Evolutionary conservation across 2,329 filamentous ascomycete species (phyloP), one percentile per base, ranked within the genome.

Genomic region (Alternaria tenuissima): DNA sequence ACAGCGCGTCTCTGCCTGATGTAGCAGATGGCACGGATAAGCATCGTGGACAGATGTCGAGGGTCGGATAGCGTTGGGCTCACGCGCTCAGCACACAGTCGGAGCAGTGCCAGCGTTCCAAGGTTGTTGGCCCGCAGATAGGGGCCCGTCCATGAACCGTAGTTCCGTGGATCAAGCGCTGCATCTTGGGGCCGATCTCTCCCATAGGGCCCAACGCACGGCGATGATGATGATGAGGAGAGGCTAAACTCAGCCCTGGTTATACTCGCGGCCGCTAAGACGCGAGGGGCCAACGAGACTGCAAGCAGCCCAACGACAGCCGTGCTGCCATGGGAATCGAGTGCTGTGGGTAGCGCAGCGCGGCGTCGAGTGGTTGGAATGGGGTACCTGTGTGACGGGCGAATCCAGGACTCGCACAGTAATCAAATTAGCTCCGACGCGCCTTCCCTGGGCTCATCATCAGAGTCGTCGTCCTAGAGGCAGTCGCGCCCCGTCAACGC

Each of bases 391-490:
- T 64, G 67, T 53, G 64, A 69, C 61, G 53, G 46, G 49, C 39
- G 59, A 54, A 51, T 58, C 47, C 55, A 53, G 20, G 39, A 51
- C 63, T 65, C 59, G 62, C 61, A 67, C 65, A 62, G 59, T 55
- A 58, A 62, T 59, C 61, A 65, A 65, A 67, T 62, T 64, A 68
- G 66, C 67, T 62, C 57, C 61, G 65, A 64, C 59, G 57, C 59
- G 62, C 64, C 51, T 53, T 55, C 57, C 59, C 59, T 47, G 53
- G 46, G 53, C 14, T 46, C 46, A 52, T 55, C 59, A 49, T 43
- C 42, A 55, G 11, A 12, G 30, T 32, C 30, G 24, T 26, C 30
- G 11, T 11, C 9, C 9, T 11, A 36, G 28, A 44, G 39, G 39
- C 41, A 53, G 41, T 57, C 48, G 59, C 62, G 57, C 51, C 59